Conservation (phyloP, 345 rosid genomes). For the Kandelia obovata region DNA sequence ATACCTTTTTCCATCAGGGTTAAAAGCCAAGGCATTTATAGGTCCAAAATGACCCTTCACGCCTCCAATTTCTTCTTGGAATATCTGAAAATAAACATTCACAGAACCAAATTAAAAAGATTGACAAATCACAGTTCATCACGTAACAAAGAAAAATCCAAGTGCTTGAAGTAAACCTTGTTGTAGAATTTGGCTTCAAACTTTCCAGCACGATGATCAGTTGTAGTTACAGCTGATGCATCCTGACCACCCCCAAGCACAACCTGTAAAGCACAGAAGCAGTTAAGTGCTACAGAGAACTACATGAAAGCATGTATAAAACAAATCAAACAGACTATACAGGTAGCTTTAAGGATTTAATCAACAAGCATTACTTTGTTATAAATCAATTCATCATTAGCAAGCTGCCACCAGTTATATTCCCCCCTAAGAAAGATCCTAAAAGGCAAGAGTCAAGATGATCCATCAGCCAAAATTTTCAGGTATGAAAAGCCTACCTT, state of each 20-base stretch:
- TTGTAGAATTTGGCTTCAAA: constrained; percentile 94
- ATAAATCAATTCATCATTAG: too few species aligned
- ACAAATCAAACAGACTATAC: not conserved
- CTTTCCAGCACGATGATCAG: constrained; percentile 97
- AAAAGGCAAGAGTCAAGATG: too few species aligned
- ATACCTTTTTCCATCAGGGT: constrained; percentile 94
- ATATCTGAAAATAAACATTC: constrained; percentile 39
- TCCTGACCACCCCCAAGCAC: constrained; percentile 99
- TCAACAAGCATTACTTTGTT: too few species aligned
- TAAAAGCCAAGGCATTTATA: constrained; percentile 89
- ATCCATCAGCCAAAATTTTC: too few species aligned
- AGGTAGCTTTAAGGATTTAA: too few species aligned
- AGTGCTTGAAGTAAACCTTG: constrained; percentile 40
- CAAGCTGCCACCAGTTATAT: too few species aligned
- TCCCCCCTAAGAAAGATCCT: too few species aligned
- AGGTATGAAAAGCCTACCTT: too few species aligned
- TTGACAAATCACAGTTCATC: constrained; percentile 1
- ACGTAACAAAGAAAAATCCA: not conserved
- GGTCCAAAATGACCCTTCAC: constrained; percentile 99
- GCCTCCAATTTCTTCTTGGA: constrained; percentile 90
- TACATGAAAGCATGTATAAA: not conserved
- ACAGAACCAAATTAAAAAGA: not conserved
- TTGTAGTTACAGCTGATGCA: constrained; percentile 92
- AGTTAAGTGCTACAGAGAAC: not conserved
- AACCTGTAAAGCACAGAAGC: constrained; percentile 43